Percentiles rank a stretch among this genome's conserved stretches.
These are phyloP conservation scores for Nothophytophthora sp. DNA, from an alignment of 352 stramenopile species.

Conservation along the genomic window DNA sequence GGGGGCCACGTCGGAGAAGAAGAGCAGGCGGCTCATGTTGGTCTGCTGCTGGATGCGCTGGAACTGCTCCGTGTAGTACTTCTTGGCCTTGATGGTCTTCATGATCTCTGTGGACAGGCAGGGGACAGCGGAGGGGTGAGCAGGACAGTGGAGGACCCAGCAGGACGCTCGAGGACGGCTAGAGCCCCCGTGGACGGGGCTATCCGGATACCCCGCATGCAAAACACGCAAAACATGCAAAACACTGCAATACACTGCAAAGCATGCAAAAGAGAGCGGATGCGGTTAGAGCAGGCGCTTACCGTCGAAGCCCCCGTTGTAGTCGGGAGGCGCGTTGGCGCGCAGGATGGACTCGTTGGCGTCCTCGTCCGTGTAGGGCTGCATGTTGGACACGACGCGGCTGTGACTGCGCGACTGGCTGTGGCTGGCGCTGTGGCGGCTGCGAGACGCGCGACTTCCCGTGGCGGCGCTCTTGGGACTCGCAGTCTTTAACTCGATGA, in stretches of 20 bases:
- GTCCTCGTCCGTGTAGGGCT: conserved; percentile 55
- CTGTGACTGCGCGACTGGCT: conserved; percentile 29
- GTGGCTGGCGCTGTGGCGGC: conserved; percentile 28
- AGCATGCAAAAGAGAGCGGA: not conserved
- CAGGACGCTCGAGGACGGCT: too few relatives aligned
- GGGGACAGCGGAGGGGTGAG: too few relatives aligned
- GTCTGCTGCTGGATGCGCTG: conserved; percentile 79
- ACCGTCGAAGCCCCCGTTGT: conserved; percentile 61
- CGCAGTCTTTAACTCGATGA: conserved; percentile 45
- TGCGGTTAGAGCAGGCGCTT: not conserved
- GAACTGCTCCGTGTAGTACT: conserved; percentile 81
- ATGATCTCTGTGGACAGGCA: conserved; percentile 56
- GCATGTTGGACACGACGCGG: conserved; percentile 26
- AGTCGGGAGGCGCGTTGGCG: conserved; percentile 68
- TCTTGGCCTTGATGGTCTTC: conserved; percentile 78
- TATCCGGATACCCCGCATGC: too few relatives aligned
- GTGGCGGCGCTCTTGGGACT: conserved; percentile 16
- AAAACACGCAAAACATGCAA: too few relatives aligned
- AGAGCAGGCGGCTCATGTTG: conserved; percentile 61
- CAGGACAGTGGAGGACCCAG: too few relatives aligned
- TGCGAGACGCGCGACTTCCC: conserved; percentile 9
- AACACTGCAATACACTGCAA: too few relatives aligned
- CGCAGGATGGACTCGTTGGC: conserved; percentile 68
- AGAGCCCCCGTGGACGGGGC: too few relatives aligned
- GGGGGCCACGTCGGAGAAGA: conserved; percentile 58